Evolutionary conservation across 345 rosid species (phyloP), one percentile per base, ranked within the genome.

Genomic region (Murraya paniculata): DNA sequence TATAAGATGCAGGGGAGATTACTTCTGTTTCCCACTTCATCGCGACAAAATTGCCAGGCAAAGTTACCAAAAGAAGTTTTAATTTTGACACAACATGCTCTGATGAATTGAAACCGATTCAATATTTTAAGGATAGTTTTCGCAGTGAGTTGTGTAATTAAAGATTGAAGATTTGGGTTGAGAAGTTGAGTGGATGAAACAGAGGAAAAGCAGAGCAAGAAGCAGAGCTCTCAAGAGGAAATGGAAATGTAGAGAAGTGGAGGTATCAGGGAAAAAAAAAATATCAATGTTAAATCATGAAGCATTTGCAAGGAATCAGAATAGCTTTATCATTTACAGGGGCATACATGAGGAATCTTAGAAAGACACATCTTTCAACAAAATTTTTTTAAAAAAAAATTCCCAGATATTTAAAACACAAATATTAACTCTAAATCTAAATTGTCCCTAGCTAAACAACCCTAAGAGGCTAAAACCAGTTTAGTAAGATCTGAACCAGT

Each of bases 21-120:
- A 89, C 82, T 88, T 91, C 95, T 87, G 88, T 89, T 83, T 87
- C 91, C 86, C 86, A 86, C 91, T 87, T 87, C 93, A 89, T 88
- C 48, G 55, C 75, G 66, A 71, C 78, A 78, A 45, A 79, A 79
- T 53, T 59, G 25, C 6, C 31, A 33, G 5, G 0, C 13, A 62
- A 39, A 27, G 11, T n/a, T 13, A 45, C 33, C 30, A 4, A 55
- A 45, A 64, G 22, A 61, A 31, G 14, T 22, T 18, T n/a, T 50
- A 39, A 53, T 53, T 68, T 68, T 69, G 56, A 35, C 10, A 30
- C 13, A 55, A 56, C 72, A 76, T 64, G 61, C 6, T 11, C 16
- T 24, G 18, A 0, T 45, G 69, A 31, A 48, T 62, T 60, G 31
- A 72, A 79, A 18, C 55, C 71, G 72, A 36, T 30, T 10, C 62